A percentile compares a stretch with the other conserved stretches of the same genome.
Evolutionary conservation across 352 stramenopile species (phyloP).

Genomic region (Phytophthora vignae): DNA sequence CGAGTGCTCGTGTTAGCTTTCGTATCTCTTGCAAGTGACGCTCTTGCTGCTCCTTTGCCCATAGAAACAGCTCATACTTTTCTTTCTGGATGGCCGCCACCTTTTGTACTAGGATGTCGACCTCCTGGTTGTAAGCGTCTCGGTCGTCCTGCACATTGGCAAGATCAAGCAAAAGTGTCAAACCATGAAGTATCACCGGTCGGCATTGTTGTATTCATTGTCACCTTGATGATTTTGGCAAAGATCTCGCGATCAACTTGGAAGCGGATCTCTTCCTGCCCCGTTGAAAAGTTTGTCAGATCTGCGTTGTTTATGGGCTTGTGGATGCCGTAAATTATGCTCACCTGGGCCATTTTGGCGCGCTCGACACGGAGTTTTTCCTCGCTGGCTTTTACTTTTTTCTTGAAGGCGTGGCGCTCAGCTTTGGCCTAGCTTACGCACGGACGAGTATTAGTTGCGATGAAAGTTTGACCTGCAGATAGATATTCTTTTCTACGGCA

Average conservation of each 20-base stretch:
- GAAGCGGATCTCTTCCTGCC: conserved; percentile 77
- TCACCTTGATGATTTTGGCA: conserved; percentile 82
- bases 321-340: neutral
- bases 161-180: neutral
- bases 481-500: neutral
- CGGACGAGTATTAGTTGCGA: neutral
- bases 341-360: conserved; percentile 79
- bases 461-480: neutral
- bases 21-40: conserved; percentile 80
- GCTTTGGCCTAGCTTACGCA: conserved; percentile 59
- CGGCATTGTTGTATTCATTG: neutral
- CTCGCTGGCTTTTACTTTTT: conserved; percentile 77
- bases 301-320: neutral
- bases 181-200: neutral
- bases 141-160: conserved; percentile 58
- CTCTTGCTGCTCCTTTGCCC: conserved; percentile 78
- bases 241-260: conserved; percentile 89
- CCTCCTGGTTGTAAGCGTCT: conserved; percentile 77
- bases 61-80: conserved; percentile 77
- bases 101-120: conserved; percentile 74
- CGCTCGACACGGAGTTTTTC: conserved; percentile 62
- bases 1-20: conserved; percentile 79
- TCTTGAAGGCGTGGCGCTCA: conserved; percentile 83
- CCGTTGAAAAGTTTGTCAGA: neutral
- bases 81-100: conserved; percentile 73